Conservation (phyloP, 768 basidiomycete genomes). For the Russula olivacea region DNA sequence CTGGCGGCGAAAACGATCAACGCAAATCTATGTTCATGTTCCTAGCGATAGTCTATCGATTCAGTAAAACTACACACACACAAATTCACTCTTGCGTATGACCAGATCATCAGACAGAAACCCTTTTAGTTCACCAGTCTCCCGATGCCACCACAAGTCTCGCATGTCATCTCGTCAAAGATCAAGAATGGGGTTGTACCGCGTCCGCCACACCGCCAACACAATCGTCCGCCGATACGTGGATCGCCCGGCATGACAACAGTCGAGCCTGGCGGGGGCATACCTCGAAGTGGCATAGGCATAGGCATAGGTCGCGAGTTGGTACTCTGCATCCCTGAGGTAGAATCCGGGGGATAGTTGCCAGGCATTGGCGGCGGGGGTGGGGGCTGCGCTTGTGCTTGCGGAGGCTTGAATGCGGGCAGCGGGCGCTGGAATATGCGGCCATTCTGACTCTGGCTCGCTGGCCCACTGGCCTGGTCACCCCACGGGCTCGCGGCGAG, state of each 20-base stretch:
- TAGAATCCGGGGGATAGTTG: neutral
- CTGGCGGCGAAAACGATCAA: neutral
- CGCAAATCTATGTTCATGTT: neutral
- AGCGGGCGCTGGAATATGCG: slow-evolving; percentile 26
- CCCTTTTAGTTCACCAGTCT: slow-evolving; percentile 30
- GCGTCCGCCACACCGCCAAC: slow-evolving; percentile 59
- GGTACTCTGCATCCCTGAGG: neutral
- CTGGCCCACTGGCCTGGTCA: neutral
- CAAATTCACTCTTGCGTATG: neutral
- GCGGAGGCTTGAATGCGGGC: slow-evolving; percentile 20
- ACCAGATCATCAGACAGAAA: neutral
- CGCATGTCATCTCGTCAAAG: slow-evolving; percentile 50
- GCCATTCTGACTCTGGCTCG: slow-evolving; percentile 2
- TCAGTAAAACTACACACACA: neutral
- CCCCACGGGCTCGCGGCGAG: slow-evolving; percentile 48
- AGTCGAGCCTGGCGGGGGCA: slow-evolving; percentile 39
- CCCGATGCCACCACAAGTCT: slow-evolving; percentile 58
- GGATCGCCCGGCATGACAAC: slow-evolving; percentile 62
- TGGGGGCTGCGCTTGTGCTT: slow-evolving; percentile 2
- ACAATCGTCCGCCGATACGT: slow-evolving; percentile 58
- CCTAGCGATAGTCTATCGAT: neutral
- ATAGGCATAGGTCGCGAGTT: slow-evolving; percentile 21
- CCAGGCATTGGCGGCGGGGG: neutral
- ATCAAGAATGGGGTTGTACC: slow-evolving; percentile 49
- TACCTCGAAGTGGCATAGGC: slow-evolving; percentile 25